Percentiles rank a stretch among this genome's conserved stretches.
phyloP scores from a whole-genome alignment of 805 yeast genomes.

The Myxozyma geophila region DNA sequence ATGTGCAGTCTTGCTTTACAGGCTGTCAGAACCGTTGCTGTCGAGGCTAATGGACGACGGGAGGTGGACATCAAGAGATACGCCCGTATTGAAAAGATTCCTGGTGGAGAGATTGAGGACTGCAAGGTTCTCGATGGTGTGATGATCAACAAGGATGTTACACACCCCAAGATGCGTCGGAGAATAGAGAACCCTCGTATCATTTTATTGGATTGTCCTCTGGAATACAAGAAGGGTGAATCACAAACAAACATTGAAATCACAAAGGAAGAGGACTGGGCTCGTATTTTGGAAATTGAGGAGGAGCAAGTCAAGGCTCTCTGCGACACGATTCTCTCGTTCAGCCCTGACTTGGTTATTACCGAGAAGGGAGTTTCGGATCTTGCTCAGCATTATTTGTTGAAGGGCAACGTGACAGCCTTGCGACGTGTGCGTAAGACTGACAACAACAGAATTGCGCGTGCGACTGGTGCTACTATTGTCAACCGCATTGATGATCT shows the following conservation, averaged over 20 bases:
- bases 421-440: constrained; percentile 93
- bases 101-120: constrained; percentile 97
- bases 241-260: constrained; percentile 98
- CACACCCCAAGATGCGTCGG: constrained; percentile 98
- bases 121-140: constrained; percentile 88
- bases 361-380: constrained; percentile 97
- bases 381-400: constrained; percentile 92
- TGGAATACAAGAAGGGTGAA: constrained; percentile 98
- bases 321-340: constrained; percentile 81
- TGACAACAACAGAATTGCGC: constrained; percentile 93
- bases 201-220: constrained; percentile 89
- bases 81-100: constrained; percentile 91
- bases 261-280: constrained; percentile 96
- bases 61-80: constrained; percentile 94
- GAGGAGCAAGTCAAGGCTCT: constrained; percentile 91
- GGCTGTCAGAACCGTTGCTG: constrained; percentile 82
- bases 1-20: constrained; percentile 88
- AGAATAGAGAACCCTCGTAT: constrained; percentile 85
- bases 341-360: constrained; percentile 91
- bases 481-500: constrained; percentile 95
- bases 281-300: constrained; percentile 90
- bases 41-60: constrained; percentile 57
- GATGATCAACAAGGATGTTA: constrained; percentile 91
- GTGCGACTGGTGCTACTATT: constrained; percentile 97
- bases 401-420: constrained; percentile 91